phyloP scores from a whole-genome alignment of 306 rosid species.

The Trifolium repens region DNA sequence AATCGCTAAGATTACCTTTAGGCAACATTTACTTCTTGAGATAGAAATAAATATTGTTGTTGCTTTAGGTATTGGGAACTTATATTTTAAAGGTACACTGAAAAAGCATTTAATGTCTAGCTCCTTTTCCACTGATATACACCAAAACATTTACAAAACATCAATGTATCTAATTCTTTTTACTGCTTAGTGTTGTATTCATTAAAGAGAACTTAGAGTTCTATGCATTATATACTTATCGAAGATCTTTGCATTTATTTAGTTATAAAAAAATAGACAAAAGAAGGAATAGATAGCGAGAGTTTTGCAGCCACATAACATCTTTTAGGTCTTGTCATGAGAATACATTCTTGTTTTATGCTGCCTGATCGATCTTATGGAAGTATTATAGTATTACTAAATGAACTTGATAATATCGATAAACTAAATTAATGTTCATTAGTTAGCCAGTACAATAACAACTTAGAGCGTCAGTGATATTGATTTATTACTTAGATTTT shows the following conservation, averaged over 20 bases:
- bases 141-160: conserved; percentile 12
- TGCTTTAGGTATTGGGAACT: conserved; percentile 23
- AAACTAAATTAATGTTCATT: conserved; percentile 12
- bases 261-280: background rate
- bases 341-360: background rate
- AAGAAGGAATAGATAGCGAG: background rate
- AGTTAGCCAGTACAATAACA: background rate
- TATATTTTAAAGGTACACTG: background rate
- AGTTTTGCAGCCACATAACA: background rate
- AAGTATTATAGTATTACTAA: background rate
- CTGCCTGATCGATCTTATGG: conserved; percentile 17
- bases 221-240: conserved; percentile 9
- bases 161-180: background rate
- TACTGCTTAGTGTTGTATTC: conserved; percentile 12
- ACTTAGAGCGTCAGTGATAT: conserved; percentile 7
- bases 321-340: conserved; percentile 15
- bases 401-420: conserved; percentile 9
- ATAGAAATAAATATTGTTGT: conserved; percentile 16
- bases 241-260: background rate
- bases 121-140: background rate
- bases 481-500: background rate
- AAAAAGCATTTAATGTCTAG: conserved; percentile 31
- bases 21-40: conserved; percentile 24
- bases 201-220: conserved; percentile 14
- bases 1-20: conserved; percentile 2